These are phyloP conservation scores for Solanum corneliomulleri DNA, from an alignment of 257 asterid genomes.

Conservation along the genomic window DNA sequence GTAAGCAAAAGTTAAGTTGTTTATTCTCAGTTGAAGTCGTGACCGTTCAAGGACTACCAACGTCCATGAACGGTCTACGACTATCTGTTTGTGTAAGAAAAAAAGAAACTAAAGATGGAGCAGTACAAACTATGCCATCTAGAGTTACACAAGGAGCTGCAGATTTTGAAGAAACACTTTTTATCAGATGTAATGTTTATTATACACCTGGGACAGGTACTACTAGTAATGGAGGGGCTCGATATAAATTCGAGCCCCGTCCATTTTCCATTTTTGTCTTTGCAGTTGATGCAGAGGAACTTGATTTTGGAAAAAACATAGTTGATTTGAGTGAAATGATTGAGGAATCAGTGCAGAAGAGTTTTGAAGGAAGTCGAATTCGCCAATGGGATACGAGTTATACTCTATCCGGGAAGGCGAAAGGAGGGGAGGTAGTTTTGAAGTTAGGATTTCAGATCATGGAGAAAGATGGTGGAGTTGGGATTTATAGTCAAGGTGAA, in stretches of 20 bases:
- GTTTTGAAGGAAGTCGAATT: constrained; percentile 46
- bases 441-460: constrained; percentile 89
- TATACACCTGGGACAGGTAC: constrained; percentile 25
- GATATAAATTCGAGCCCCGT: constrained; percentile 61
- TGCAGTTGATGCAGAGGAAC: constrained; percentile 78
- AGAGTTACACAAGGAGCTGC: constrained; percentile 72
- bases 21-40: constrained; percentile 79
- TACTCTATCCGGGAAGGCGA: constrained; percentile 62
- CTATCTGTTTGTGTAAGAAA: constrained; percentile 70
- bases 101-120: constrained; percentile 61
- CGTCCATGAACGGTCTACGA: constrained; percentile 88
- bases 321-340: constrained; percentile 65
- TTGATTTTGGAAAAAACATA: constrained; percentile 52
- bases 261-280: constrained; percentile 58
- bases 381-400: constrained; percentile 71
- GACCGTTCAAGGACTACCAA: constrained; percentile 47
- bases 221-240: constrained; percentile 11
- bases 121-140: constrained; percentile 89
- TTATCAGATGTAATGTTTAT: constrained; percentile 71
- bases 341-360: constrained; percentile 70
- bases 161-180: constrained; percentile 86
- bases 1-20: constrained; percentile 84
- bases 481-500: constrained; percentile 53
- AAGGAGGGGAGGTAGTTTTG: constrained; percentile 76
- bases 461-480: constrained; percentile 93